These are phyloP conservation scores for Pogostemon cablin DNA, from an alignment of 257 asterid species.

Conservation along the genomic window DNA sequence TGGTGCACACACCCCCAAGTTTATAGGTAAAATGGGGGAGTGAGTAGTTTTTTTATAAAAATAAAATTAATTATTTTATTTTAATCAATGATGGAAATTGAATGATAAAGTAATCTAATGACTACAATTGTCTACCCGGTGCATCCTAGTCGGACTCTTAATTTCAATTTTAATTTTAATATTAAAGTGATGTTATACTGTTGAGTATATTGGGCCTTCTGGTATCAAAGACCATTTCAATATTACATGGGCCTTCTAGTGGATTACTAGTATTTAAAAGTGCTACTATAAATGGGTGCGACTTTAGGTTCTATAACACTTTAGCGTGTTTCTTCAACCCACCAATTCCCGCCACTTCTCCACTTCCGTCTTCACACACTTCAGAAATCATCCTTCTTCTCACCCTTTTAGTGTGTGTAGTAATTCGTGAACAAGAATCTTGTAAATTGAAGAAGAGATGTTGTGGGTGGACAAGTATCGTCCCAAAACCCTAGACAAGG, in stretches of 20 bases:
- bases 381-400: not conserved
- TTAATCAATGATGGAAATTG: too few species aligned
- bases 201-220: too few species aligned
- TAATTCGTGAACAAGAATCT: not conserved
- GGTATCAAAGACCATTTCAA: not conserved
- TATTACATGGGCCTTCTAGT: not conserved
- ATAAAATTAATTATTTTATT: too few species aligned
- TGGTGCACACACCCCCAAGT: too few species aligned
- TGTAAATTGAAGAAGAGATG: slow-evolving; percentile 47
- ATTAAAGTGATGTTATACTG: too few species aligned
- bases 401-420: slow-evolving; percentile 21
- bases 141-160: too few species aligned
- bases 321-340: slow-evolving; percentile 23
- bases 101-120: too few species aligned
- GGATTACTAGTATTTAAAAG: not conserved
- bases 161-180: too few species aligned
- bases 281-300: not conserved
- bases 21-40: too few species aligned
- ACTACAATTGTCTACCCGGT: too few species aligned
- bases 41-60: too few species aligned
- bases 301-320: not conserved
- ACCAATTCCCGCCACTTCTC: slow-evolving; percentile 52
- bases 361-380: not conserved
- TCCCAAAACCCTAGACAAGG: slow-evolving; percentile 92
- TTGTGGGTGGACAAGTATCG: slow-evolving; percentile 98